Evolutionary conservation across 352 stramenopile species (phyloP), one percentile per base, ranked within the genome.

Genomic region (Peronosclerospora sorghi): DNA sequence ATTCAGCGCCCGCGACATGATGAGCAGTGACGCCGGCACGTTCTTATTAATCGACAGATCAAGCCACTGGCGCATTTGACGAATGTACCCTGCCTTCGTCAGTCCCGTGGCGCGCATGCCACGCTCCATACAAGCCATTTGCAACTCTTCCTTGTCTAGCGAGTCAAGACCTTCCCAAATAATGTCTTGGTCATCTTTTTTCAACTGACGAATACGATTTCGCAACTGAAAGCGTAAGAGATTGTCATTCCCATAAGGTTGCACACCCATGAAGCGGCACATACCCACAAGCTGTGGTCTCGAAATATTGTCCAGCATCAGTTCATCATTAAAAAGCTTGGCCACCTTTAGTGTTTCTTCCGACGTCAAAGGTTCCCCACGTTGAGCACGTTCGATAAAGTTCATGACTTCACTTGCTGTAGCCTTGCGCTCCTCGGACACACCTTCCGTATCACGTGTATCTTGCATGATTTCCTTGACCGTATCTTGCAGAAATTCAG

Each of bases 131-230:
- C 95, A 98, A 7, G 95, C 96, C 68, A 90, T 79, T 61, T 94
- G 83, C 0, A 99, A 68, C 67, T 99, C 96, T 59, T 98, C 94
- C 67, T 98, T 98, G 48, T 96, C 96, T 2, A 99, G 76, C 23
- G 82, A 97, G 46, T 97, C 86, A 32, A 99, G 79, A 8, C 96
- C 96, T 77, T 99, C 96, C 89, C 92, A 98, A 45, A 98, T 83
- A 63, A 99, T 99, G 40, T 96, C 82, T 61, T 98, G 91, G 63
- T 99, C 96, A 65, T 99, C 96, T 61, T 98, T 96, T 60, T 97
- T 96, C 9, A 98, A 62, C 45, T 85, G 73, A 37, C 88, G 68
- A 49, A 98, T 94, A 37, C 85, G 84, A 54, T 92, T 94, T 23
- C 95, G 83, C 41, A 90, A 48, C 65, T 97, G 94, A 54, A 98